Base-by-base conservation (phyloP, 2,329 filamentous ascomycete genomes). In the Dendryphion nanum region DNA sequence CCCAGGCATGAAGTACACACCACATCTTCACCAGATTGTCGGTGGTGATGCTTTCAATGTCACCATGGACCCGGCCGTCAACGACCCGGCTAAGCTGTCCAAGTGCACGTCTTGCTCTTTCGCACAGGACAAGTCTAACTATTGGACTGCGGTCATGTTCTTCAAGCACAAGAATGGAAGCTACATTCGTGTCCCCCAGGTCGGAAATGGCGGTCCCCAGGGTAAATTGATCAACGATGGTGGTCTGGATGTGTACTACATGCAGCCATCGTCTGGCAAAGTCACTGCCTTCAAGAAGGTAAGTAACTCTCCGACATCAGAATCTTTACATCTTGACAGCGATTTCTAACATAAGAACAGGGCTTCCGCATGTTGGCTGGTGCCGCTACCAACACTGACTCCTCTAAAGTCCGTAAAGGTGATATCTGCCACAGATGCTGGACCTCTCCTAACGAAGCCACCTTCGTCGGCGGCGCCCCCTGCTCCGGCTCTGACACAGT, bases 401-500 rank as follows among this genome's bases (percentile, higher is more conserved):
- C 42, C 40, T 49, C 23, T 42, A 63, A 63, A 38, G 59, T 63
- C 24, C 42, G 48, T 14, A 46, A 44, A 15, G 38, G 47, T 13
- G 57, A 57, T 37, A 62, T 63, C 50, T 61, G 57, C 45, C 58
- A 63, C 42, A 51, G 59, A 29, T 63, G 59, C 51, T 63, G 59
- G 59, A 73, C 66, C 7, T 69, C 70, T 12, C 50, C 69, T 19
- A 71, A 59, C 48, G 73, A 76, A 48, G 65, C 59, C 61, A 64
- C 57, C 20, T 76, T 75, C 45, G 64, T 73, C 4, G 74, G 73
- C 23, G 71, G 69, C 28, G 71, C 72, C 15, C 74, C 74, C 20
- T 76, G 73, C 69, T 61, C 66, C 19, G 73, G 72, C 24, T 60
- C 51, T 42, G 74, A 76, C 55, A 75, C 73, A 3, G 72, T 76